phyloP scores from a whole-genome alignment of 2,329 filamentous ascomycete genomes.

The Colletotrichum liaoningense region DNA sequence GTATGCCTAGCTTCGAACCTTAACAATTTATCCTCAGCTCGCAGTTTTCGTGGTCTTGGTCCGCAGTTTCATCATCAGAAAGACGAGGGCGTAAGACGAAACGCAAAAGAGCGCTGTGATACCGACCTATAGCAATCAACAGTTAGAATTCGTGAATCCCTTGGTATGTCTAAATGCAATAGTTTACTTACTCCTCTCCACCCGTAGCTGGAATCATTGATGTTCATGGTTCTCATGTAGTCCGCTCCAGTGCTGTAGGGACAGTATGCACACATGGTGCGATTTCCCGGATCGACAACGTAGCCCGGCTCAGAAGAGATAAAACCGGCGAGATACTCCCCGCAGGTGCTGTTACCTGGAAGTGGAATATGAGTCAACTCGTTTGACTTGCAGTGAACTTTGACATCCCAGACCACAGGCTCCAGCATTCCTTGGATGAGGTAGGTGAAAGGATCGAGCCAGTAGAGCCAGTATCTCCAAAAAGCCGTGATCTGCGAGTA shows the following conservation, averaged over 20 bases:
- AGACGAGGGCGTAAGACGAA: constrained; percentile 54
- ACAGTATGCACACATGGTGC: constrained; percentile 32
- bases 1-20: not conserved
- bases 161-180: not conserved
- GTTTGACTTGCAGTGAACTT: constrained; percentile 46
- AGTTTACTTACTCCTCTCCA: constrained; percentile 36
- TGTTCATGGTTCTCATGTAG: constrained; percentile 36
- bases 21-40: not conserved
- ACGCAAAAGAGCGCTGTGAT: constrained; percentile 55
- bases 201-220: constrained; percentile 35
- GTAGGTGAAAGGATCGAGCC: constrained; percentile 55
- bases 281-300: constrained; percentile 3
- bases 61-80: constrained; percentile 59
- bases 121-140: constrained; percentile 10
- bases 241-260: constrained; percentile 36
- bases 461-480: constrained; percentile 51
- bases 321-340: constrained; percentile 7
- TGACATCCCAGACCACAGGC: constrained; percentile 50
- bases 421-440: constrained; percentile 52
- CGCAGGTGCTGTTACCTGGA: not conserved
- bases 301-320: not conserved
- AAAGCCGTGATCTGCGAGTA: constrained; percentile 39
- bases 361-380: constrained; percentile 40
- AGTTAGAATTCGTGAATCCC: not conserved
- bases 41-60: constrained; percentile 57